phyloP scores from a whole-genome alignment of 768 basidiomycete genomes.

The Tulasnella sp. region DNA sequence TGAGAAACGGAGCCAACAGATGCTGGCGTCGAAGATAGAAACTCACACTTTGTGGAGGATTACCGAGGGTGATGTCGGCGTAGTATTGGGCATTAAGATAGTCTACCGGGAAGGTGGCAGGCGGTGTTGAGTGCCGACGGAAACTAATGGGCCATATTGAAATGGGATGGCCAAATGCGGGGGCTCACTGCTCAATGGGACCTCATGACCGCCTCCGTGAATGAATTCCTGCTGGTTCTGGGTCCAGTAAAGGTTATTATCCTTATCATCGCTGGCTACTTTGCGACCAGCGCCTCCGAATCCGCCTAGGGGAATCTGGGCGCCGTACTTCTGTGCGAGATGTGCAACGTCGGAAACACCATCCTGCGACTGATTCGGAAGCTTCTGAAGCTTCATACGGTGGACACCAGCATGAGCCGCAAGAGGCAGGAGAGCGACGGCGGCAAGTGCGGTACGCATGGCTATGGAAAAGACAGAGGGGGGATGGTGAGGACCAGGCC shows the following conservation, averaged over 20 bases:
- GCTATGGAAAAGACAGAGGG: conserved; percentile 21
- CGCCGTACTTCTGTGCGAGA: conserved; percentile 90
- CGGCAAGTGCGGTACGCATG: conserved; percentile 31
- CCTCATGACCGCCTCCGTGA: conserved; percentile 69
- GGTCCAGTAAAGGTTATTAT: conserved; percentile 71
- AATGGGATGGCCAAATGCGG: conserved; percentile 1
- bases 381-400: conserved; percentile 87
- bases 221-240: conserved; percentile 57
- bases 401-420: conserved; percentile 57
- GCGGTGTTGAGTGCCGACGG: conserved; percentile 25
- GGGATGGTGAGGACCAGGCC: neutral
- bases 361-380: conserved; percentile 50
- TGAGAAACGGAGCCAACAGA: neutral
- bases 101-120: conserved; percentile 49
- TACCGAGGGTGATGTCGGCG: conserved; percentile 80
- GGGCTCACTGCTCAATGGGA: conserved; percentile 83
- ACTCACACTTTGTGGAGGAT: conserved; percentile 74
- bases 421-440: conserved; percentile 39
- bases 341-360: conserved; percentile 67
- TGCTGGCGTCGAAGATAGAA: neutral
- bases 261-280: conserved; percentile 43
- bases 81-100: conserved; percentile 99
- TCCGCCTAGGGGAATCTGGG: conserved; percentile 64
- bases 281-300: conserved; percentile 68
- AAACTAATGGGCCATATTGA: neutral